Evolutionary conservation across 441 rosid species (phyloP).

Genomic region (Adansonia grandidieri): DNA sequence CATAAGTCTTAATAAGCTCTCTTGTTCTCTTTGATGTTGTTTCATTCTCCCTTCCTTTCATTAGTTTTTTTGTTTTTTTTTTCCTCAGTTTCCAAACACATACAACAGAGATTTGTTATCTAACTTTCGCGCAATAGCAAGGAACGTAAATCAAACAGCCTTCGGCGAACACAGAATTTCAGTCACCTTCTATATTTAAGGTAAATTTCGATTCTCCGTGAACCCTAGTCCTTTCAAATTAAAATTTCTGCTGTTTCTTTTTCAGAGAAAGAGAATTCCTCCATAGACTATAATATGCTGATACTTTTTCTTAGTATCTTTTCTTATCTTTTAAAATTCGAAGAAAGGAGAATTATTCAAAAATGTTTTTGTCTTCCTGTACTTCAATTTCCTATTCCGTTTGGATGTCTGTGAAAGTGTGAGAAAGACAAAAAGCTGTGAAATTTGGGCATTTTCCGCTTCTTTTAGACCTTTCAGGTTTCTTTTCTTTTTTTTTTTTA

Average conservation of each 20-base stretch:
- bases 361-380: background rate
- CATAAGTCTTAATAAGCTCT: no score
- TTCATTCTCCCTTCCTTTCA: background rate
- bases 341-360: background rate
- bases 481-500: background rate
- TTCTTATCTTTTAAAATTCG: background rate
- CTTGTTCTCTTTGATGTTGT: no score
- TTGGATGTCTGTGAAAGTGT: background rate
- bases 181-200: conserved; percentile 11
- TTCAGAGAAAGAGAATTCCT: background rate
- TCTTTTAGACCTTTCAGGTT: background rate
- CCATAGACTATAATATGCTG: background rate
- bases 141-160: background rate
- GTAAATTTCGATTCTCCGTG: conserved; percentile 2
- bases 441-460: background rate
- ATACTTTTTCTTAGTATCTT: background rate
- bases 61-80: background rate
- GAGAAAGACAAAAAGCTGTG: background rate
- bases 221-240: conserved; percentile 8
- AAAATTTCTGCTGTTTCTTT: background rate
- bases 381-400: background rate
- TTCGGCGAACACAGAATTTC: background rate
- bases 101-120: background rate
- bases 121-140: background rate
- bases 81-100: background rate